Percentiles rank a stretch among this genome's conserved stretches.
Conservation (phyloP, 1,284 basidiomycete species). For the Austropuccinia psidii region DNA sequence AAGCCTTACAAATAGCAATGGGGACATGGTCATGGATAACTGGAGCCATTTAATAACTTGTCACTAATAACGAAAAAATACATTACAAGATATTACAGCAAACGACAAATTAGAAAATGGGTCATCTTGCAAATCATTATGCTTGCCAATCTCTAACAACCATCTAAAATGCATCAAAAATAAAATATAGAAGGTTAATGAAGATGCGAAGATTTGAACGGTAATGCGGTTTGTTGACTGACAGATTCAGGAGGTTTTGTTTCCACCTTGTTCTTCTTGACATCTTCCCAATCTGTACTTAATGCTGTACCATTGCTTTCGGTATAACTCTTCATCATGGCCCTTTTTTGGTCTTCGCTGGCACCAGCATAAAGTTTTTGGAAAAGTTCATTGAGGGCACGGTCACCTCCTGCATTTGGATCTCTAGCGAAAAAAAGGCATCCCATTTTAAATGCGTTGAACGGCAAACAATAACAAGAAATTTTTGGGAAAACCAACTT, state of each 20-base stretch:
- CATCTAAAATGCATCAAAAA: background rate
- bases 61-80: too few relatives aligned
- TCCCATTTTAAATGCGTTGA: background rate
- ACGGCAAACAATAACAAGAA: background rate
- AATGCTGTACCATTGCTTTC: constrained; percentile 74
- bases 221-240: background rate
- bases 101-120: too few relatives aligned
- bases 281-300: constrained; percentile 87
- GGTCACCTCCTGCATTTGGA: constrained; percentile 73
- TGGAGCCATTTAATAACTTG: too few relatives aligned
- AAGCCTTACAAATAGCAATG: too few relatives aligned
- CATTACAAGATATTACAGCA: too few relatives aligned
- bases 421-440: constrained; percentile 49
- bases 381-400: constrained; percentile 47
- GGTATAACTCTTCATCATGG: constrained; percentile 92
- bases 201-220: background rate
- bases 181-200: background rate
- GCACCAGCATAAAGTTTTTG: constrained; percentile 62
- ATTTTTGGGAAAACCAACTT: background rate
- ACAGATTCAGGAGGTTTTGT: constrained; percentile 19
- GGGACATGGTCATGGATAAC: too few relatives aligned
- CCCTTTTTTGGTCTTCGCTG: constrained; percentile 70
- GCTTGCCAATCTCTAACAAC: constrained; percentile 1
- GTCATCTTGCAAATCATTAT: too few relatives aligned
- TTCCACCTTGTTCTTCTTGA: constrained; percentile 60